Base-by-base conservation (phyloP, 1,284 basidiomycete species). In the Ganoderma sp. region DNA sequence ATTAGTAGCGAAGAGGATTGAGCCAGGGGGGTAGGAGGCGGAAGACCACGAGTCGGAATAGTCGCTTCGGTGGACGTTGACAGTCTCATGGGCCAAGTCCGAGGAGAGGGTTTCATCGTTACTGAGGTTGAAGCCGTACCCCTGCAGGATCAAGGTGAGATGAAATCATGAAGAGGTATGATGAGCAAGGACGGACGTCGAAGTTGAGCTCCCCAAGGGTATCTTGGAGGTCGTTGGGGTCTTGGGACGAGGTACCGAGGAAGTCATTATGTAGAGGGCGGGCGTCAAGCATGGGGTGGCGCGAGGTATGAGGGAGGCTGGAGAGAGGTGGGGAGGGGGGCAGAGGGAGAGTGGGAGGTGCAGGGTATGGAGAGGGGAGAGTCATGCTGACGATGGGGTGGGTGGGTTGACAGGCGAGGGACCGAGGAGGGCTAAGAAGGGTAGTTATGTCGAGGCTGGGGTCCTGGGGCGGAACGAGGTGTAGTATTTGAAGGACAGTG, bases 241-340 rank as follows among this genome's bases (percentile, higher is more conserved):
- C 67, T n/a, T 68, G 65, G n/a, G 67, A 63, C 14, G 42, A 45
- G 50, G 48, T 14, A 43, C 61, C 65, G 42, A 72, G 63, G 57
- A 67, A 66, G 67, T 67, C 67, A 45, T 41, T n/a, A 22, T 65
- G 66, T 22, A 50, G 62, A 15, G 61, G 61, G 5, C n/a, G 43
- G 61, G 67, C 19, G 65, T 60, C 52, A 63, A 50, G 39, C 42
- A 48, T 56, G 45, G 42, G 61, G 59, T 57, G 64, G 65, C 14
- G 37, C 22, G n/a, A 22, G 43, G 64, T 25, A 39, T 57, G 56
- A 15, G 61, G 39, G 28, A 32, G 41, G 64, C 12, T 64, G 65
- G 50, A 63, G 65, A n/a, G 61, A 62, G 50, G 37, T 63, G n/a
- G 17, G 63, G 37, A 66, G 32, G 64, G 58, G 61, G 50, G 34